Percentiles rank a stretch among this genome's conserved stretches.
Evolutionary conservation across 306 rosid genomes (phyloP).

Genomic region (Rosa persica): DNA sequence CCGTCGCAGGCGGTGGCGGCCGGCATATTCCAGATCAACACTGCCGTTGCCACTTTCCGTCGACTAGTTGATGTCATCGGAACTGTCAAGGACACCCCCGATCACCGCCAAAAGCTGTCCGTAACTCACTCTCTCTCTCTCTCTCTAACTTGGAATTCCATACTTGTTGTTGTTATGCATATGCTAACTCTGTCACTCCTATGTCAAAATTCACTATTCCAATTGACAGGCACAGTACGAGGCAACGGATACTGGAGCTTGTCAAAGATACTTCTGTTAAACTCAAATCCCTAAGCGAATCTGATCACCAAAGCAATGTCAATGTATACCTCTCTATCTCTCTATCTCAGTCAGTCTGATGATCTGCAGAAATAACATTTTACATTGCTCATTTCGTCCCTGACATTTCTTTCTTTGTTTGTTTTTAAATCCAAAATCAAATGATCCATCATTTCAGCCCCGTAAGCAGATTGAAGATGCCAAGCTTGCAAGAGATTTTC

Average conservation of each 20-base stretch:
- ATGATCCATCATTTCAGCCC: constrained; percentile 40
- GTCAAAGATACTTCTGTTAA: constrained; percentile 78
- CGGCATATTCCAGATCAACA: constrained; percentile 80
- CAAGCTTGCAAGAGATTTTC: constrained; percentile 79
- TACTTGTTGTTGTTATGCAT: not conserved
- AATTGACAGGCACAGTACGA: constrained; percentile 53
- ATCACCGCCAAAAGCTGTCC: constrained; percentile 69
- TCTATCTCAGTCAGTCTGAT: no score
- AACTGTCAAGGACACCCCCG: constrained; percentile 66
- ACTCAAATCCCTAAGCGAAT: constrained; percentile 58
- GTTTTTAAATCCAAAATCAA: not conserved
- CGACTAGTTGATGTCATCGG: constrained; percentile 74
- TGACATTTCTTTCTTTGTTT: not conserved
- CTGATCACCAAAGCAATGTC: constrained; percentile 37
- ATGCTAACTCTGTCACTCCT: not conserved
- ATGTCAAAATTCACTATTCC: not conserved
- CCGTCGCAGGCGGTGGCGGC: constrained; percentile 71
- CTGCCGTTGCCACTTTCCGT: constrained; percentile 66
- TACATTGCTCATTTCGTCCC: not conserved
- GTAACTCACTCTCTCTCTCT: constrained; percentile 9
- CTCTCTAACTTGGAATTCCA: not conserved
- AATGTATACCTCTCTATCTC: constrained; percentile 29
- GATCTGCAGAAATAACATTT: no score
- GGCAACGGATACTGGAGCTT: constrained; percentile 62
- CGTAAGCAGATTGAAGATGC: constrained; percentile 70